phyloP scores from a whole-genome alignment of 108 stramenopile genomes.

The Schizochytrium sp. region DNA sequence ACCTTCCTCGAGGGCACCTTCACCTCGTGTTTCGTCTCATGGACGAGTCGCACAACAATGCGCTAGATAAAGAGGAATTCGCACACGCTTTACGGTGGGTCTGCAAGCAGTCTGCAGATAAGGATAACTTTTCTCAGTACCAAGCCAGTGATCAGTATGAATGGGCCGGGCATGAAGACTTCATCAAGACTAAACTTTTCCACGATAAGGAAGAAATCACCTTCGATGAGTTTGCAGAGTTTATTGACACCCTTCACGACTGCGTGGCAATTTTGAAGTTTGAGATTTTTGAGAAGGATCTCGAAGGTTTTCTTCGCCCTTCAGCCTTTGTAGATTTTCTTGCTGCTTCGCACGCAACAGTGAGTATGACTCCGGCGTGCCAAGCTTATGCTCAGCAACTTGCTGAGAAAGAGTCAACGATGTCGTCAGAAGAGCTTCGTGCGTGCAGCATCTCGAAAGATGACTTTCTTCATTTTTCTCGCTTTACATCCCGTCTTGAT shows the following conservation, averaged over 20 bases:
- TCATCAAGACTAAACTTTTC: not conserved
- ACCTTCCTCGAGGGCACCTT: slow-evolving; percentile 14
- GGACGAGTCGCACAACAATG: not conserved
- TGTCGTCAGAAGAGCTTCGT: not conserved
- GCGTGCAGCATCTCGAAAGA: not conserved
- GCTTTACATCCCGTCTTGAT: slow-evolving; percentile 26
- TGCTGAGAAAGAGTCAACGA: not conserved
- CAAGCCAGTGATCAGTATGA: not conserved
- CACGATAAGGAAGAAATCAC: not conserved
- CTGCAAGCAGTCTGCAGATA: not conserved
- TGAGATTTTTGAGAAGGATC: not conserved
- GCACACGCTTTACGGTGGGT: slow-evolving; percentile 17
- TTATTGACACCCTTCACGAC: slow-evolving; percentile 41
- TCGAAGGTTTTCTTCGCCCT: not conserved
- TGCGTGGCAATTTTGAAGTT: slow-evolving; percentile 25
- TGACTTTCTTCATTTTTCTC: slow-evolving; percentile 16
- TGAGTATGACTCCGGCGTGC: not conserved
- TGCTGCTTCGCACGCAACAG: slow-evolving; percentile 29
- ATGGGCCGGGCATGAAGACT: not conserved
- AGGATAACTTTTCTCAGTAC: slow-evolving; percentile 1
- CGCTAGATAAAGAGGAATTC: slow-evolving; percentile 26
- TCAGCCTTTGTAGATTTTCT: not conserved
- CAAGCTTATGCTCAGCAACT: not conserved
- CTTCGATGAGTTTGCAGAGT: not conserved
- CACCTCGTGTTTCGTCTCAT: slow-evolving; percentile 50